phyloP scores from a whole-genome alignment of 2,329 filamentous ascomycete genomes.

The Colletotrichum spaethianum region DNA sequence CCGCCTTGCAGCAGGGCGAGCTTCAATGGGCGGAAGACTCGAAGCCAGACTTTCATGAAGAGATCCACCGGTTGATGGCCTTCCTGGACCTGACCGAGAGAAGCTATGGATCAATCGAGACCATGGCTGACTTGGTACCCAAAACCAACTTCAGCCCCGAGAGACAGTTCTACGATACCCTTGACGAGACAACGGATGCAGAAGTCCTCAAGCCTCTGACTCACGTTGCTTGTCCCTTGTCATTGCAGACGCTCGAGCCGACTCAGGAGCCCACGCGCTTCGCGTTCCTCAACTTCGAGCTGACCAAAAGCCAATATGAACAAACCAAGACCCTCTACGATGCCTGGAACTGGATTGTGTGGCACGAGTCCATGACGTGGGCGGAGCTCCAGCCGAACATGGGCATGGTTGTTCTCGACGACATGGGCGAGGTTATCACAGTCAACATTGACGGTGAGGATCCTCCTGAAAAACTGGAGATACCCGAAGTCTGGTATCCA shows the following conservation, averaged over 20 bases:
- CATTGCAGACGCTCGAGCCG: slow-evolving; percentile 49
- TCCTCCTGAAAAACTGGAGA: slow-evolving; percentile 60
- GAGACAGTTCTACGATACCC: slow-evolving; percentile 60
- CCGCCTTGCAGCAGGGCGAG: slow-evolving; percentile 50
- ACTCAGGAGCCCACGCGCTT: slow-evolving; percentile 53
- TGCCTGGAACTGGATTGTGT: slow-evolving; percentile 63
- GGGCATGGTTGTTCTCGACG: slow-evolving; percentile 60
- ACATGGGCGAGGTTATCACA: slow-evolving; percentile 65
- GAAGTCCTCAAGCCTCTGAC: slow-evolving; percentile 50
- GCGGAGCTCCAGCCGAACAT: slow-evolving; percentile 53
- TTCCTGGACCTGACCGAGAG: slow-evolving; percentile 74
- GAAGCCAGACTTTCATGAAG: slow-evolving; percentile 61
- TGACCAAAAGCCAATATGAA: slow-evolving; percentile 53
- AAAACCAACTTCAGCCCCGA: slow-evolving; percentile 53
- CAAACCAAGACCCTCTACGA: slow-evolving; percentile 62
- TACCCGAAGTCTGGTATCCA: slow-evolving; percentile 67
- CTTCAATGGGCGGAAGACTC: slow-evolving; percentile 49
- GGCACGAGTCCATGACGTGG: slow-evolving; percentile 58
- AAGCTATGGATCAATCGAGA: slow-evolving; percentile 70
- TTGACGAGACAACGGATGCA: slow-evolving; percentile 46
- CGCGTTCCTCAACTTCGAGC: slow-evolving; percentile 58
- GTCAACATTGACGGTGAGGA: slow-evolving; percentile 61
- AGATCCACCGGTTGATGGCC: slow-evolving; percentile 74
- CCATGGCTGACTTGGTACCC: slow-evolving; percentile 57
- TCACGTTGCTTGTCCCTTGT: slow-evolving; percentile 47